Base-by-base conservation (phyloP, 1,284 basidiomycete genomes). In the Thelephora terrestris region DNA sequence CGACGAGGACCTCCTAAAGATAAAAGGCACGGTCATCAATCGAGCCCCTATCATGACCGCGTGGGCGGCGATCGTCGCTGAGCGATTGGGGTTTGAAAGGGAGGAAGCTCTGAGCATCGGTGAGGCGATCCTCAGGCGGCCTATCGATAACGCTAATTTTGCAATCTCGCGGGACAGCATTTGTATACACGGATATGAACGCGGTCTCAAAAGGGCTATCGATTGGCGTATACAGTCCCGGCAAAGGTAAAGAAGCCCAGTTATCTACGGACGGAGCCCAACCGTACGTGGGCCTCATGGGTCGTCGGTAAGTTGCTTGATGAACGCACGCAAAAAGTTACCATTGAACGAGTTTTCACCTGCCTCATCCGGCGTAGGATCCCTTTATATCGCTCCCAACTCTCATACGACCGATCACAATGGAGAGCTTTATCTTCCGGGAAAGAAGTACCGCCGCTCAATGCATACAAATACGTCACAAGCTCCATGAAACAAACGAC, bases 31-130 rank as follows among this genome's bases (percentile, higher is more conserved):
- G 23, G 73, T 91, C 7, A 76, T 91, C 46, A 98, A 98, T 64
- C 82, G 94, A 18, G 93, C 94, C 1, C 94, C 95, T 1, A 74
- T 97, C 47, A 90, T 97, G 88, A 91, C 85, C 44, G 90, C 87
- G 1, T 98, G 94, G 94, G 80, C 90, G 0, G 87, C 78, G 48
- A 68, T 91, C 34, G 85, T 97, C 16, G 85, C 90, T 6, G 88
- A 94, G 57, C 72, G 81, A 24, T 71, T 95, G 50, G 90, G 90
- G 2, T 98, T 98, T 62, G 75, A 79, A 47, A 73, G 84, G 46
- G 79, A 88, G 55, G 95, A 98, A 66, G 88, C 95, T 1, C 71
- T 98, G 34, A 92, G 87, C 57, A 86, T 95, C 49, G 89, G 90
- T 84, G 56, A 36, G 70, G 14, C 18, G 7, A 40, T 27, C 46